Conservation (phyloP, 768 basidiomycete species). For the Mycena belliarum region DNA sequence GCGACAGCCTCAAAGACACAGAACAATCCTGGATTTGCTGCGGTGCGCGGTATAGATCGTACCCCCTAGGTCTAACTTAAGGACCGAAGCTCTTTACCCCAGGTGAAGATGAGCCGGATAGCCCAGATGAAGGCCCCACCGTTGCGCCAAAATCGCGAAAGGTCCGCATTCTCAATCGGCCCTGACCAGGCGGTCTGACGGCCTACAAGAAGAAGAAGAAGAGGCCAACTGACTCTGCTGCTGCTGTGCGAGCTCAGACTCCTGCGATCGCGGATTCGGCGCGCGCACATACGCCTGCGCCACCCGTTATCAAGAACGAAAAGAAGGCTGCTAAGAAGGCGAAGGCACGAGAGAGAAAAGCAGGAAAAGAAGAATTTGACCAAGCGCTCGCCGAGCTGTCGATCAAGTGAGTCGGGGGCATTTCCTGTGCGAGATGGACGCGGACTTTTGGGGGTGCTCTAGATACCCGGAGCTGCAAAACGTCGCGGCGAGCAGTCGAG, state of each 20-base stretch:
- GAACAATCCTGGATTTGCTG: constrained; percentile 41
- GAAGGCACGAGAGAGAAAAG: constrained; percentile 65
- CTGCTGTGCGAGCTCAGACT: constrained; percentile 9
- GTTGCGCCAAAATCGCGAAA: constrained; percentile 38
- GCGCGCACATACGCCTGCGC: constrained; percentile 18
- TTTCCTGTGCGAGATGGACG: neutral
- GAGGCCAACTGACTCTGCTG: constrained; percentile 23
- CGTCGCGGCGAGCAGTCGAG: constrained; percentile 29
- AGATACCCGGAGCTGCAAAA: constrained; percentile 59
- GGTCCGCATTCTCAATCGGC: constrained; percentile 25
- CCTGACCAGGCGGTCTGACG: neutral
- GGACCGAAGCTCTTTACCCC: constrained; percentile 43
- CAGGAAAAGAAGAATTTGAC: constrained; percentile 78
- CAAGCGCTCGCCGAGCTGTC: constrained; percentile 83
- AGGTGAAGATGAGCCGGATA: constrained; percentile 30
- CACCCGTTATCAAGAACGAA: constrained; percentile 37
- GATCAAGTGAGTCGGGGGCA: constrained; percentile 51
- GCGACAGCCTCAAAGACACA: constrained; percentile 9
- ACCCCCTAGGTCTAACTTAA: constrained; percentile 18
- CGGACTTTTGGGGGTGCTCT: neutral
- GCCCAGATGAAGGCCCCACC: constrained; percentile 30
- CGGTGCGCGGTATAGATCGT: constrained; percentile 34
- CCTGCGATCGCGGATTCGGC: neutral
- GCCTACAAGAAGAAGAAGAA: constrained; percentile 46
- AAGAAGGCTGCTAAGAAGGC: constrained; percentile 66